These are phyloP conservation scores for Agrocybe praecox DNA, from an alignment of 768 basidiomycete species.

Conservation along the genomic window DNA sequence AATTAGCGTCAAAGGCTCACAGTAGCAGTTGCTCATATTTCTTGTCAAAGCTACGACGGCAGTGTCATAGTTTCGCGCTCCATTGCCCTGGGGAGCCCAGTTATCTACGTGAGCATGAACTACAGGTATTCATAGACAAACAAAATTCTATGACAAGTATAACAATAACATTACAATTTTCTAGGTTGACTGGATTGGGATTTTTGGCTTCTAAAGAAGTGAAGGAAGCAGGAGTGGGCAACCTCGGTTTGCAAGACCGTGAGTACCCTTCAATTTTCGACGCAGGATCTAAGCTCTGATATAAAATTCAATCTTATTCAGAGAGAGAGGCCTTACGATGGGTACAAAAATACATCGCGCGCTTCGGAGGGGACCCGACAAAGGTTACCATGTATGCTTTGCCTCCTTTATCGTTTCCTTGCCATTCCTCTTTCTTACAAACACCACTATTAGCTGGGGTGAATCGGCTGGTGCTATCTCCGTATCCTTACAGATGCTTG, in stretches of 20 bases:
- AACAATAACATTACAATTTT: too few relatives aligned
- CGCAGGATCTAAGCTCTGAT: not conserved
- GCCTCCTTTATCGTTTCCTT: not conserved
- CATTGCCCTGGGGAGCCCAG: conserved; percentile 40
- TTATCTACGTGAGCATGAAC: conserved; percentile 58
- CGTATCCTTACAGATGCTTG: conserved; percentile 51
- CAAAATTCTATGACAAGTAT: too few relatives aligned
- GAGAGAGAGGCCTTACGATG: conserved; percentile 61
- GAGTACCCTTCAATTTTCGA: conserved; percentile 22
- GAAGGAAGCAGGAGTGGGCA: conserved; percentile 52
- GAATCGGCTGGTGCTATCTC: conserved; percentile 56
- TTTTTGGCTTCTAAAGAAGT: conserved; percentile 57
- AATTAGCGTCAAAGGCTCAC: not conserved
- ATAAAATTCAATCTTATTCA: conserved; percentile 21
- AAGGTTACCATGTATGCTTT: conserved; percentile 59
- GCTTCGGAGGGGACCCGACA: conserved; percentile 65
- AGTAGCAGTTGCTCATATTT: not conserved
- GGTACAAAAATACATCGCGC: conserved; percentile 65
- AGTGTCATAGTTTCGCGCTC: conserved; percentile 45
- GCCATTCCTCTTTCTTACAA: not conserved
- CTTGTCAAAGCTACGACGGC: conserved; percentile 42
- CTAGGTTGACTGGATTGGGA: conserved; percentile 39
- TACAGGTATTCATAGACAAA: conserved; percentile 32
- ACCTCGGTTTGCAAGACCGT: conserved; percentile 72
- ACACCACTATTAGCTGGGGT: conserved; percentile 31